phyloP scores from a whole-genome alignment of 495 filamentous ascomycete species.

The Glonium stellatum region DNA sequence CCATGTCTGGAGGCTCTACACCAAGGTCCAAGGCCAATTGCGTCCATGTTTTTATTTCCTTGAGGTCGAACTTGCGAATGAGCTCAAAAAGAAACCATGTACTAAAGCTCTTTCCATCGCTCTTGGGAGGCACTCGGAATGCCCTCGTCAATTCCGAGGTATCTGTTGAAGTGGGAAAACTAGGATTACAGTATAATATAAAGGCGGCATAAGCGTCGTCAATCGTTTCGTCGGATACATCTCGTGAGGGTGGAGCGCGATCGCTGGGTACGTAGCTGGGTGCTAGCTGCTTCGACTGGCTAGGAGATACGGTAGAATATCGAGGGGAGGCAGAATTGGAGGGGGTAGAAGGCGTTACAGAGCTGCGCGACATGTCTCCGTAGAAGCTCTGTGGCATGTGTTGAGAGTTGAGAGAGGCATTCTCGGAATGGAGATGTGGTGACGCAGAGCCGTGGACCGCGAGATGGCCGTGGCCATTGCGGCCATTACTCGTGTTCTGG shows the following conservation, averaged over 20 bases:
- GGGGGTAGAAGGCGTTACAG: constrained; percentile 26
- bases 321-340: constrained; percentile 28
- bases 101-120: constrained; percentile 87
- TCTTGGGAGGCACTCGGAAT: constrained; percentile 80
- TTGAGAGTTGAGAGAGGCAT: constrained; percentile 19
- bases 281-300: constrained; percentile 20
- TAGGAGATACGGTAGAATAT: constrained; percentile 26
- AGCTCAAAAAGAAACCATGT: constrained; percentile 75
- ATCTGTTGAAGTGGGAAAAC: constrained; percentile 33
- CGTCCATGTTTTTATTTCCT: constrained; percentile 95
- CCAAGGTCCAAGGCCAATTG: constrained; percentile 83
- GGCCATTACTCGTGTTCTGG: constrained; percentile 15
- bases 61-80: constrained; percentile 71
- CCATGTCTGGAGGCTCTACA: constrained; percentile 75
- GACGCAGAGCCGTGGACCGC: constrained; percentile 16
- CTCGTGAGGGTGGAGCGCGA: constrained; percentile 56
- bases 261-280: constrained; percentile 29
- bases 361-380: constrained; percentile 25
- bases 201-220: constrained; percentile 85
- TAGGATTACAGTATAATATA: constrained; percentile 70
- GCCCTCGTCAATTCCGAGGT: constrained; percentile 62
- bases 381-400: constrained; percentile 26
- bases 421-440: constrained; percentile 22
- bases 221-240: constrained; percentile 65
- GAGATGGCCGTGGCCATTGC: constrained; percentile 26